Conservation (phyloP, 768 basidiomycete species). For the Suillus occidentalis region DNA sequence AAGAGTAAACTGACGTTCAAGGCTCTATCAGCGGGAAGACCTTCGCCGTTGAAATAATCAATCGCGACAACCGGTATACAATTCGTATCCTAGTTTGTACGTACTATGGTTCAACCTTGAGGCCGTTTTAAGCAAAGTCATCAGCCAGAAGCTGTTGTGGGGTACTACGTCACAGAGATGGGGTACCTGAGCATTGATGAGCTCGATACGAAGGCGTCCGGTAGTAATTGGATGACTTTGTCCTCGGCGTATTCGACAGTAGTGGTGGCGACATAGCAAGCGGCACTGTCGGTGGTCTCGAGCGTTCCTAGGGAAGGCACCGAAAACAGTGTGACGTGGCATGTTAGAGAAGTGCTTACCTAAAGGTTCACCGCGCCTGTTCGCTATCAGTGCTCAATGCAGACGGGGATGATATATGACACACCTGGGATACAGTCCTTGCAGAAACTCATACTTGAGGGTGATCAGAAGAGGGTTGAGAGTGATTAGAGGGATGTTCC, state of each 20-base stretch:
- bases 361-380: slow-evolving; percentile 52
- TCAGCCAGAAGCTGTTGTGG: slow-evolving; percentile 31
- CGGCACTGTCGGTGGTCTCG: slow-evolving; percentile 46
- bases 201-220: slow-evolving; percentile 50
- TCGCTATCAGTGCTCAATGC: too few relatives aligned
- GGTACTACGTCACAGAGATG: too few relatives aligned
- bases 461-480: neutral
- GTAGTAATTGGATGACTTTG: slow-evolving; percentile 55
- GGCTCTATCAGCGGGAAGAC: slow-evolving; percentile 25
- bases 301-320: slow-evolving; percentile 39
- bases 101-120: slow-evolving; percentile 22
- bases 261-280: slow-evolving; percentile 56
- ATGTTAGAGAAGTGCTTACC: slow-evolving; percentile 27
- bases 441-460: slow-evolving; percentile 49
- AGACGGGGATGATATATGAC: slow-evolving; percentile 9
- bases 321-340: neutral
- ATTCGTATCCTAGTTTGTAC: neutral
- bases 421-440: slow-evolving; percentile 55
- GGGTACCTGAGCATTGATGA: slow-evolving; percentile 49
- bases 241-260: slow-evolving; percentile 48
- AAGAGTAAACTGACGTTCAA: slow-evolving; percentile 10
- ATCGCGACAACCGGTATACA: slow-evolving; percentile 30
- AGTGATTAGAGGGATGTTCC: neutral
- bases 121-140: slow-evolving; percentile 41
- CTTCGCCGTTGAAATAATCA: slow-evolving; percentile 39